Conservation (phyloP, 192 early-diverging fungal genomes). For the Jimgerdemannia lactiflua region DNA sequence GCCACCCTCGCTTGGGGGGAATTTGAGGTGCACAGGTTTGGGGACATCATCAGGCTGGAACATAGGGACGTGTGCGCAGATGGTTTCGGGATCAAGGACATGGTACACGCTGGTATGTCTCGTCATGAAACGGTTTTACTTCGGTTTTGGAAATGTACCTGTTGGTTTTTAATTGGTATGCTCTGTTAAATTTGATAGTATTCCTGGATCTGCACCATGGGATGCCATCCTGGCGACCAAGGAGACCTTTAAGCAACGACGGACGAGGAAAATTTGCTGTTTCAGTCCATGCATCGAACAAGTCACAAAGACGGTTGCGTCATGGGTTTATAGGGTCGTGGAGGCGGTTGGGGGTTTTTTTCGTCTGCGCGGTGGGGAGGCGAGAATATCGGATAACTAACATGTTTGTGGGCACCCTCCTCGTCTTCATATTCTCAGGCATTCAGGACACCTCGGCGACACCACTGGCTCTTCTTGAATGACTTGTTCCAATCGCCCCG, state of each 20-base stretch:
- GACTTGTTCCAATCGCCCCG: too few relatives aligned
- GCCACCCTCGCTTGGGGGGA: slow-evolving; percentile 65
- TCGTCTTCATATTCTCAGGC: too few relatives aligned
- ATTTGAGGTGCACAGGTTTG: slow-evolving; percentile 75
- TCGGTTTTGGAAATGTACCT: slow-evolving; percentile 1
- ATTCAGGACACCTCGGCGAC: too few relatives aligned
- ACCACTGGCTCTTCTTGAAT: too few relatives aligned
- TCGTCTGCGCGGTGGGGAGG: too few relatives aligned
- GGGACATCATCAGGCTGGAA: slow-evolving; percentile 63
- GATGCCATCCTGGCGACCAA: slow-evolving; percentile 87
- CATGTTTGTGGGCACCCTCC: too few relatives aligned
- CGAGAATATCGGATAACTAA: too few relatives aligned
- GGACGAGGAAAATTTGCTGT: slow-evolving; percentile 85
- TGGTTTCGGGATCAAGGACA: slow-evolving; percentile 76
- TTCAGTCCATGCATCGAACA: slow-evolving; percentile 98
- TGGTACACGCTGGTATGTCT: slow-evolving; percentile 68
- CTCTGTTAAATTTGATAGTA: slow-evolving; percentile 35
- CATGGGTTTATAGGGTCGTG: too few relatives aligned
- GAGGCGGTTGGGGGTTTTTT: too few relatives aligned
- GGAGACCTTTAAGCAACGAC: slow-evolving; percentile 73
- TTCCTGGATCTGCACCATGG: slow-evolving; percentile 98
- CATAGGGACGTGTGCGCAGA: slow-evolving; percentile 87
- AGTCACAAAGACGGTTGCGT: slow-evolving; percentile 75
- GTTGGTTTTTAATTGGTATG: background rate
- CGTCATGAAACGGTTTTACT: slow-evolving; percentile 7